A percentile compares a stretch with the other conserved stretches of the same genome.
These are phyloP conservation scores for Phytophthora aleatoria DNA, from an alignment of 352 stramenopile species.

Conservation along the genomic window DNA sequence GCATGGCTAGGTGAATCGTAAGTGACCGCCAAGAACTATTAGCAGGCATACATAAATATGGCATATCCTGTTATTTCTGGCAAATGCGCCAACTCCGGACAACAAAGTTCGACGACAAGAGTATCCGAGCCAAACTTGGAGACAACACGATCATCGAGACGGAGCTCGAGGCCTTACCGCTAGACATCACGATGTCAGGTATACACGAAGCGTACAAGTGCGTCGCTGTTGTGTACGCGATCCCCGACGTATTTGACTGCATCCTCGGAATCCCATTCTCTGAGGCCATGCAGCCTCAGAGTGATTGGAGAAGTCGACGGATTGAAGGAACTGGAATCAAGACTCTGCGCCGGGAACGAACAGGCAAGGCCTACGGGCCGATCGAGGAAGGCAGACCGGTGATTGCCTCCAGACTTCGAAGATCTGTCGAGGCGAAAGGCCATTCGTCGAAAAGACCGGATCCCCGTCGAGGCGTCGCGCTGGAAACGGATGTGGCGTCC, in stretches of 20 bases:
- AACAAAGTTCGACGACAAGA: not conserved
- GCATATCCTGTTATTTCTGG: too few species aligned
- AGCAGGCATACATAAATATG: too few species aligned
- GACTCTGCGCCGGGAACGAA: not conserved
- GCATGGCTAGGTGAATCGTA: too few species aligned
- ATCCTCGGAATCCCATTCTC: conserved; percentile 19
- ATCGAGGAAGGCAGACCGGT: not conserved
- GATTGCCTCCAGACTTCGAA: not conserved
- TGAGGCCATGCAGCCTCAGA: conserved; percentile 8
- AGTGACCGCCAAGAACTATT: too few species aligned
- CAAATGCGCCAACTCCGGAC: not conserved
- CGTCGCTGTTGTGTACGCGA: not conserved
- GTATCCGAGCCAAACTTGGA: not conserved
- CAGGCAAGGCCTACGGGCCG: not conserved
- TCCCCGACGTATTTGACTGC: not conserved
- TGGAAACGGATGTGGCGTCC: not conserved
- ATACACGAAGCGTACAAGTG: not conserved
- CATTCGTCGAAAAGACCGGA: not conserved
- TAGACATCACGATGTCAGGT: not conserved
- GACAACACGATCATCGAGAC: not conserved
- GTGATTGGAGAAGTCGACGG: conserved; percentile 8
- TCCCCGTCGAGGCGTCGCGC: not conserved
- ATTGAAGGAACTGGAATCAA: conserved; percentile 13
- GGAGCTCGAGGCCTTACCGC: not conserved
- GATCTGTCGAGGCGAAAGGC: not conserved